These are phyloP conservation scores for Aegilops bicornis DNA, from an alignment of 176 grass and related monocot genomes.

Conservation along the genomic window DNA sequence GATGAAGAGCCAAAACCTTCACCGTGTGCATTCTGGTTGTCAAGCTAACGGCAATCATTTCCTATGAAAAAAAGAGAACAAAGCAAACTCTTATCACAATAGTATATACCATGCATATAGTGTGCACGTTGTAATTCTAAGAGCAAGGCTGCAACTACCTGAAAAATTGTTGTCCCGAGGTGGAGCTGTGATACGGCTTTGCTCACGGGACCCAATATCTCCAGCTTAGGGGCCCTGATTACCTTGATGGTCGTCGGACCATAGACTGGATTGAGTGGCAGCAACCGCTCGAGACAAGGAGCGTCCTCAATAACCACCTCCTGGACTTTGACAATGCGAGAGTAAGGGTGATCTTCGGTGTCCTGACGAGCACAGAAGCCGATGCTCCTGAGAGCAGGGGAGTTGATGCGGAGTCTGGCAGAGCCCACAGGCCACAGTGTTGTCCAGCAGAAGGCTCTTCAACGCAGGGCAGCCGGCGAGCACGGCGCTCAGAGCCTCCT, in stretches of 20 bases:
- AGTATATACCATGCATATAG: too few relatives aligned
- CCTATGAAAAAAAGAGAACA: neutral
- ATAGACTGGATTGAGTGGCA: neutral
- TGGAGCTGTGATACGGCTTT: neutral
- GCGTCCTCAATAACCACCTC: neutral
- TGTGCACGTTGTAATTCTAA: neutral
- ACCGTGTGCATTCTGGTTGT: too few relatives aligned
- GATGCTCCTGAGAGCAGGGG: neutral
- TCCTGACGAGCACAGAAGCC: neutral
- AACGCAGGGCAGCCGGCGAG: neutral
- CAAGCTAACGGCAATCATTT: neutral
- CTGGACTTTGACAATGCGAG: neutral
- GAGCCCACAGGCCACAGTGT: neutral
- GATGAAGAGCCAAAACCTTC: too few relatives aligned
- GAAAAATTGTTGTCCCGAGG: neutral
- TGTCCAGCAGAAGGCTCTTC: neutral
- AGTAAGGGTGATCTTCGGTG: neutral
- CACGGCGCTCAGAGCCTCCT: neutral
- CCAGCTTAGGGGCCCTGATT: neutral
- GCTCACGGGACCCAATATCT: neutral
- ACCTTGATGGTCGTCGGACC: neutral
- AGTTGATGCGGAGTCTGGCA: neutral
- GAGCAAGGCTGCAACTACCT: neutral
- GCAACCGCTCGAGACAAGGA: neutral
- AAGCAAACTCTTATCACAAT: too few relatives aligned